Conservation (phyloP, 495 filamentous ascomycete species). For the Daldinia caldariorum region DNA sequence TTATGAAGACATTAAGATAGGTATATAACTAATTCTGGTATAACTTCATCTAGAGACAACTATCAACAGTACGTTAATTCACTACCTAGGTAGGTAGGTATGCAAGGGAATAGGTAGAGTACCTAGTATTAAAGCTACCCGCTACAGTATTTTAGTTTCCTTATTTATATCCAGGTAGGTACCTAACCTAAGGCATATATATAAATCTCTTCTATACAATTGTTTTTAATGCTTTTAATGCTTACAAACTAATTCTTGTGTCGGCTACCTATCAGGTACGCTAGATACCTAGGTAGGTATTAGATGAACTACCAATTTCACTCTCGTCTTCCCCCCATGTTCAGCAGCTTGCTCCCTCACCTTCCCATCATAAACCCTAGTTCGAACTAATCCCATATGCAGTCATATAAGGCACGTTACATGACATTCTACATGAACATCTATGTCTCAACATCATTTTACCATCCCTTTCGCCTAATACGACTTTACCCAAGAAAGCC, state of each 20-base stretch:
- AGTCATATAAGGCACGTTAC: too few relatives aligned
- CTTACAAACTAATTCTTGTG: neutral
- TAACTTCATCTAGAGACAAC: too few relatives aligned
- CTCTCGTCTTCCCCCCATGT: neutral
- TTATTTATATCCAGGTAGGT: too few relatives aligned
- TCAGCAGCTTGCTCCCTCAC: neutral
- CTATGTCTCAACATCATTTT: neutral
- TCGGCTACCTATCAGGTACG: too few relatives aligned
- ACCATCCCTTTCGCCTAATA: neutral
- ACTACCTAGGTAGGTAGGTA: too few relatives aligned
- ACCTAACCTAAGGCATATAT: too few relatives aligned
- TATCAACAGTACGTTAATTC: neutral
- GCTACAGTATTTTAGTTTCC: neutral
- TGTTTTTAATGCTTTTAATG: neutral
- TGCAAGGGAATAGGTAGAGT: neutral
- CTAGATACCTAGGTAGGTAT: neutral
- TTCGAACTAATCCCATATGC: too few relatives aligned
- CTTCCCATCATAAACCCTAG: too few relatives aligned
- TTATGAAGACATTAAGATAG: too few relatives aligned
- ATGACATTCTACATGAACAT: too few relatives aligned
- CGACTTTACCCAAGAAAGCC: too few relatives aligned
- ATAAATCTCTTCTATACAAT: neutral
- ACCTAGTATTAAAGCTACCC: neutral
- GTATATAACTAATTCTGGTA: too few relatives aligned
- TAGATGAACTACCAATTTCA: neutral